Conservation (phyloP, 2,329 filamentous ascomycete genomes). For the Xylaria polymorpha region DNA sequence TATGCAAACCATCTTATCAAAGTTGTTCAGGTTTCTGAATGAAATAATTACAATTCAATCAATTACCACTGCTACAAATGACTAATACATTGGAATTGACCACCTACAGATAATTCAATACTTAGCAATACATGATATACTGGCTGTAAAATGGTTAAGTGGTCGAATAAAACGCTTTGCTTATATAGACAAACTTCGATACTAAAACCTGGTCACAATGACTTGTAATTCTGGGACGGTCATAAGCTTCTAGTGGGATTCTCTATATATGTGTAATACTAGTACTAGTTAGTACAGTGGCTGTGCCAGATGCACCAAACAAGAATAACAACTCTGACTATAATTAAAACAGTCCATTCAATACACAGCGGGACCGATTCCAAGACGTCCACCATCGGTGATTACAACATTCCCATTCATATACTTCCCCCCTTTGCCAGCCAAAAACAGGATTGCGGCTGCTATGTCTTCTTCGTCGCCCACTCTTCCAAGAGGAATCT, state of each 20-base stretch:
- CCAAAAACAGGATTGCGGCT: conserved; percentile 36
- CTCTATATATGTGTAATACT: background rate
- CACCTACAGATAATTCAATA: too few species aligned
- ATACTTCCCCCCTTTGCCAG: conserved; percentile 33
- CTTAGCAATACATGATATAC: background rate
- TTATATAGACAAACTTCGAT: too few species aligned
- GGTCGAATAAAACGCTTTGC: background rate
- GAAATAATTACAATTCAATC: too few species aligned
- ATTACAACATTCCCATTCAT: conserved; percentile 34
- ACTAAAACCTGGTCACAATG: background rate
- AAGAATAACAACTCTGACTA: background rate
- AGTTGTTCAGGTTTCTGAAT: too few species aligned
- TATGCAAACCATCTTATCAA: background rate
- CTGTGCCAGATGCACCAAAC: background rate
- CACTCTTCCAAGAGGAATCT: conserved; percentile 29
- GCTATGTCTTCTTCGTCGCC: conserved; percentile 38
- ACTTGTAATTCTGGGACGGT: background rate
- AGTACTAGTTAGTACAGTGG: background rate
- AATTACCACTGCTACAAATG: too few species aligned
- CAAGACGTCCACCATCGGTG: conserved; percentile 35
- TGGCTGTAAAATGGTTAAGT: background rate
- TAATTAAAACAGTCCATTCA: background rate
- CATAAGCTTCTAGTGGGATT: background rate
- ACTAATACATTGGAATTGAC: too few species aligned
- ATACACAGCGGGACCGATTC: conserved; percentile 31